Evolutionary conservation across 1,284 basidiomycete genomes (phyloP).

Genomic region (Cutaneotrichosporon spelunceum): DNA sequence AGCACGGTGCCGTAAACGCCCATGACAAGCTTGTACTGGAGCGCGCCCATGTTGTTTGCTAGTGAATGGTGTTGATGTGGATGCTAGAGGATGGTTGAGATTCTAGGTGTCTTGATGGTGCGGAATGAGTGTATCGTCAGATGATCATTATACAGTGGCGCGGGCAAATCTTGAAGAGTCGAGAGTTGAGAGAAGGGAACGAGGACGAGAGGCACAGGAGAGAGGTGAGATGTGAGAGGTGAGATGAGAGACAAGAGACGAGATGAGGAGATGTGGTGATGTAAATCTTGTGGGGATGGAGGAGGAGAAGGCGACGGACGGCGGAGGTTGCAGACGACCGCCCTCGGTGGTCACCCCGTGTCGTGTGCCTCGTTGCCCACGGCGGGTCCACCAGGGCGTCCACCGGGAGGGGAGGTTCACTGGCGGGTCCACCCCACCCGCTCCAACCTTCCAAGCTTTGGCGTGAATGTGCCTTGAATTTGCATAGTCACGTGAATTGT

Average conservation of each 20-base stretch:
- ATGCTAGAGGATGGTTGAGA: slow-evolving; percentile 2
- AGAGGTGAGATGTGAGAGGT: not conserved
- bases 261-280: not conserved
- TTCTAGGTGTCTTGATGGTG: not conserved
- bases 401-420: no score
- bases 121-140: not conserved
- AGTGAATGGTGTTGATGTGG: not conserved
- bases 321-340: not conserved
- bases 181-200: not conserved
- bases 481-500: no score
- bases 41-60: slow-evolving; percentile 27
- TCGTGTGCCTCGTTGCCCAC: no score
- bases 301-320: not conserved
- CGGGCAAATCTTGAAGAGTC: not conserved
- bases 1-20: slow-evolving; percentile 71
- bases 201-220: not conserved
- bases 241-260: not conserved
- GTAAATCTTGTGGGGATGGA: not conserved
- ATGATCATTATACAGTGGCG: slow-evolving; percentile 5
- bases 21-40: slow-evolving; percentile 61
- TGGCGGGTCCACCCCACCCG: no score
- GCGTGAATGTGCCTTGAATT: no score
- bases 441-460: no score
- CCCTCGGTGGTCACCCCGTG: not conserved
- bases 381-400: no score